phyloP scores from a whole-genome alignment of 2,329 filamentous ascomycete species.

The Capronia coronata region DNA sequence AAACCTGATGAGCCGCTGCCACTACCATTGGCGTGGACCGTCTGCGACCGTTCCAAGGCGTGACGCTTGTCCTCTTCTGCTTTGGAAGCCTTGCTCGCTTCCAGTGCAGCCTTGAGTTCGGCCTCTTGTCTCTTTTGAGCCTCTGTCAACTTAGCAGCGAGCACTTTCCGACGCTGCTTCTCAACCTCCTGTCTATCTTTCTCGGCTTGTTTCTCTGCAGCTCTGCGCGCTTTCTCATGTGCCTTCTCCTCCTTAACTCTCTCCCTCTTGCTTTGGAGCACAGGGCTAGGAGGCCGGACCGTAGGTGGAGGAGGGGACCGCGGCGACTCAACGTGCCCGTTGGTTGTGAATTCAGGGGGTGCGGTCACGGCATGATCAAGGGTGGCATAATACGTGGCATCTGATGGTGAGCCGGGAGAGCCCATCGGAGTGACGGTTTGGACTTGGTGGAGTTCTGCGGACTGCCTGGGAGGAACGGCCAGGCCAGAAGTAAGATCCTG shows the following conservation, averaged over 20 bases:
- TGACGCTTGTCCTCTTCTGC: constrained; percentile 46
- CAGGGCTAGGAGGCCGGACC: constrained; percentile 30
- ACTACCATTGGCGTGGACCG: constrained; percentile 12
- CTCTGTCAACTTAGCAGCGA: constrained; percentile 52
- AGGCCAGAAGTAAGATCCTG: constrained; percentile 41
- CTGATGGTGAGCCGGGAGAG: constrained; percentile 34
- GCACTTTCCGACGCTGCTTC: constrained; percentile 48
- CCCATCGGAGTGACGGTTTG: constrained; percentile 34
- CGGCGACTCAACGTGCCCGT: constrained; percentile 25
- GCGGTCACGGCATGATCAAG: constrained; percentile 63
- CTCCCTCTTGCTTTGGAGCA: constrained; percentile 60
- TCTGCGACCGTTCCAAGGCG: constrained; percentile 24
- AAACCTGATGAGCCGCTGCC: constrained; percentile 39
- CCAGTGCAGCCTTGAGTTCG: constrained; percentile 57
- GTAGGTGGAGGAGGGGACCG: constrained; percentile 20
- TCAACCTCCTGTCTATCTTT: constrained; percentile 55
- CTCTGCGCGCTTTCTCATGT: constrained; percentile 54
- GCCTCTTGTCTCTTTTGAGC: constrained; percentile 54
- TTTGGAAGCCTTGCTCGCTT: constrained; percentile 59
- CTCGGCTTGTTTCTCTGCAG: constrained; percentile 48
- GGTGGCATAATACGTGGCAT: constrained; percentile 45
- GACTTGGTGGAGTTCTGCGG: constrained; percentile 35
- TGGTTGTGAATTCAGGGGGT: constrained; percentile 38
- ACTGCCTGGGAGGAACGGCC: constrained; percentile 33
- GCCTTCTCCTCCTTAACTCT: constrained; percentile 53